Base-by-base conservation (phyloP, 1,284 basidiomycete genomes). In the Ceratorhiza oryzae-sativae region DNA sequence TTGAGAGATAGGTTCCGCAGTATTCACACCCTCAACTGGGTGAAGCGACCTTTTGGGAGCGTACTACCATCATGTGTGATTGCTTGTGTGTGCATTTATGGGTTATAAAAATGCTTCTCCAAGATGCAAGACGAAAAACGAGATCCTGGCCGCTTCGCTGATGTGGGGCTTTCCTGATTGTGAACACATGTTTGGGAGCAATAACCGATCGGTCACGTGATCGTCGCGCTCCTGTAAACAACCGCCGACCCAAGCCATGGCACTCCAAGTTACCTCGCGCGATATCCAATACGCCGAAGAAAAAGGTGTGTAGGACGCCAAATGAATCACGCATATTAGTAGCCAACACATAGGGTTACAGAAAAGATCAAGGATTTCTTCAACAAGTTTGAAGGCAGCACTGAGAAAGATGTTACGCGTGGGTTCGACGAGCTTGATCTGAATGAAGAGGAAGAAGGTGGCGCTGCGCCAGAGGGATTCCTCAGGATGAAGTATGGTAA, bases 401-500 rank as follows among this genome's bases (percentile, higher is more conserved):
- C 85, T 63, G 85, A 87, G 77, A 87, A 90, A 77, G 90, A 92
- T 75, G 82, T 94, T 71, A 85, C 86, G 60, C 83, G 83, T 71
- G 87, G 87, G 73, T 86, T 93, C 68, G 89, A 89, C 23, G 87
- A 90, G 75, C 88, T 93, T 76, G 87, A 88, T 73, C 83, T 93
- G 55, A 85, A 86, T 63, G 87, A 87, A 74, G 83, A 83, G 45
- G 87, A 87, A 74, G 83, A 83, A 46, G 82, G 85, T 32, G 80
- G 81, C 71, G 79, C 80, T 63, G 78, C 80, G n/a, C 77, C 78
- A 13, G 77, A 80, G 9, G 81, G 84, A 75, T 78, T 77, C 72
- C 83, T 79, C 74, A 79, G 84, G 58, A 80, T 89, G 25, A 97
- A 98, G 82, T 99, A 99, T 80, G 92, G 95, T 87, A 85, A 87